These are phyloP conservation scores for Backusella psychrophila DNA, from an alignment of 192 early-diverging fungal genomes.

Conservation along the genomic window DNA sequence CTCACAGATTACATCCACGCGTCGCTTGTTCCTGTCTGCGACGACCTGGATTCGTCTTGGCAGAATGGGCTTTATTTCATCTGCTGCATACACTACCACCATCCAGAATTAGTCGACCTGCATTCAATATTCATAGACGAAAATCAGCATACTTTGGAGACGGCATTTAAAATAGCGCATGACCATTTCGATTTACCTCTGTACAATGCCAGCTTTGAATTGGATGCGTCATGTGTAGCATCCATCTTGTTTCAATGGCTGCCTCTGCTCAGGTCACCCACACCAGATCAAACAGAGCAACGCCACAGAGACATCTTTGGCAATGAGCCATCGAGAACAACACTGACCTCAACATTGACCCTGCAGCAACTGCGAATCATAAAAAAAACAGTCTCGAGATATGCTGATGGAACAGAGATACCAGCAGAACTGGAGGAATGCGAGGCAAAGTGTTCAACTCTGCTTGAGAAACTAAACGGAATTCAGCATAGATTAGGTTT, in stretches of 20 bases:
- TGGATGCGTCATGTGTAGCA: background rate
- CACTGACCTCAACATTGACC: constrained; percentile 14
- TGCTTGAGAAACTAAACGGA: background rate
- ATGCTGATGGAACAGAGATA: constrained; percentile 1
- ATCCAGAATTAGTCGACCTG: constrained; percentile 5
- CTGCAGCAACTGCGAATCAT: constrained; percentile 11
- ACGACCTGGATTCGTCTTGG: background rate
- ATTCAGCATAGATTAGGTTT: background rate
- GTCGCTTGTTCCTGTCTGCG: background rate
- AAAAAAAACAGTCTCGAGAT: constrained; percentile 6
- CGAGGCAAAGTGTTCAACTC: background rate
- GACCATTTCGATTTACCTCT: background rate
- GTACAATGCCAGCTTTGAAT: background rate
- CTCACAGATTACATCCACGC: constrained; percentile 11
- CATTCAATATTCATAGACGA: background rate
- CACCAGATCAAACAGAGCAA: background rate
- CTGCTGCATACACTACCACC: constrained; percentile 11
- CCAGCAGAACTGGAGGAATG: background rate
- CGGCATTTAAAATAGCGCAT: background rate
- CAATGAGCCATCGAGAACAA: background rate
- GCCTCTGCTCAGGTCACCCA: background rate
- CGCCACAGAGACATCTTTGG: background rate
- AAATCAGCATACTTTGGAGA: background rate
- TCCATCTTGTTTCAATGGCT: background rate
- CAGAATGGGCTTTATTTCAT: constrained; percentile 7